Evolutionary conservation across 768 basidiomycete genomes (phyloP).

Genomic region (Lactarius vividus): DNA sequence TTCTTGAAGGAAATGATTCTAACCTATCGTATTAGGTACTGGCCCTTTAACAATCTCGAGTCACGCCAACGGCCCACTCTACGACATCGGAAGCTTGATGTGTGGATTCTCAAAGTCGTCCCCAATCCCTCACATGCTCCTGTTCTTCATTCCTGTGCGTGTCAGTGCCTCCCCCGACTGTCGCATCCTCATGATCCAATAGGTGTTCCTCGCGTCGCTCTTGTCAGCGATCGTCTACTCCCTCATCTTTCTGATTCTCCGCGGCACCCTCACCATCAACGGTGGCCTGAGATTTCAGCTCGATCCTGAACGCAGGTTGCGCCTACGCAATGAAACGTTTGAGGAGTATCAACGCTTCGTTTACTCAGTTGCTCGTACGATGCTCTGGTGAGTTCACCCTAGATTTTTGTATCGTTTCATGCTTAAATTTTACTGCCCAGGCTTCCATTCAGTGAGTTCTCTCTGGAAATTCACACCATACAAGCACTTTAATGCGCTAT

Average conservation of each 20-base stretch:
- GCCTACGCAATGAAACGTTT: constrained; percentile 31
- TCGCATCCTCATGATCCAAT: constrained; percentile 10
- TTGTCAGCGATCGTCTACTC: constrained; percentile 57
- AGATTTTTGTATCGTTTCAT: not conserved
- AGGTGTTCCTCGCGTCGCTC: constrained; percentile 60
- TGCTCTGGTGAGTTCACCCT: constrained; percentile 58
- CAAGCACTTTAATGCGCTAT: constrained; percentile 15
- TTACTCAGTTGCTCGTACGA: constrained; percentile 56
- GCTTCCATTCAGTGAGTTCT: constrained; percentile 56
- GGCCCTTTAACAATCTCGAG: constrained; percentile 35
- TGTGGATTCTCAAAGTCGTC: constrained; percentile 51
- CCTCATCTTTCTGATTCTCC: constrained; percentile 58
- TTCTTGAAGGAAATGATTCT: constrained; percentile 1
- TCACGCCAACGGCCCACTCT: constrained; percentile 43
- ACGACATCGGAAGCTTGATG: constrained; percentile 49
- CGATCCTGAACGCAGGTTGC: constrained; percentile 46
- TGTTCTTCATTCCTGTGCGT: constrained; percentile 63
- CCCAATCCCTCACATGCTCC: constrained; percentile 45
- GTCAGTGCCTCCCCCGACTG: not conserved
- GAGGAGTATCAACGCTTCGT: constrained; percentile 62
- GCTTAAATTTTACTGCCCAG: constrained; percentile 34
- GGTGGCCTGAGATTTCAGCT: constrained; percentile 51
- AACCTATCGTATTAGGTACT: constrained; percentile 21
- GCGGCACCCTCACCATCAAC: constrained; percentile 52
- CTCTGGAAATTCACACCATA: not conserved